Evolutionary conservation across 2,329 filamentous ascomycete genomes (phyloP).

Genomic region (Aspergillus brunneoviolaceus): DNA sequence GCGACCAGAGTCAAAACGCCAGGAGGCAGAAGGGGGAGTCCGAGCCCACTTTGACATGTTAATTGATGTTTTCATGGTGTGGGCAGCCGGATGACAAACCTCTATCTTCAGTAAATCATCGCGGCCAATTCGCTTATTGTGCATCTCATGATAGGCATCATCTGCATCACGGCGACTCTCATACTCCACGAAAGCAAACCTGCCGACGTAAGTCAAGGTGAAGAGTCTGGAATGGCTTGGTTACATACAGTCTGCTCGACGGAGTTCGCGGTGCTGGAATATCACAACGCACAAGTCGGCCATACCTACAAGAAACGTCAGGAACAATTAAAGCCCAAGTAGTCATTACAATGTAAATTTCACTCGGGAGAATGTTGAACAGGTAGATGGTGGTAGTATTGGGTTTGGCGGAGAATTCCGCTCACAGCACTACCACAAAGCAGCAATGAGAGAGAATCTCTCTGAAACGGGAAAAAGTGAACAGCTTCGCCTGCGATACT

Average conservation of each 20-base stretch:
- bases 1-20: constrained; percentile 93
- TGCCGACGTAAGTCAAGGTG: constrained; percentile 43
- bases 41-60: constrained; percentile 76
- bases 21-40: constrained; percentile 94
- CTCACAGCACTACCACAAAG: not conserved
- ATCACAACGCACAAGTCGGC: constrained; percentile 95
- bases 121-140: constrained; percentile 96
- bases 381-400: not conserved
- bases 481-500: constrained; percentile 21
- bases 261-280: constrained; percentile 95
- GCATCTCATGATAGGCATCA: constrained; percentile 99
- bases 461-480: constrained; percentile 15
- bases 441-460: constrained; percentile 9
- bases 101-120: constrained; percentile 98
- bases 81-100: constrained; percentile 54
- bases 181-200: constrained; percentile 98
- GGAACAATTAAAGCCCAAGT: constrained; percentile 20
- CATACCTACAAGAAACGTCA: constrained; percentile 69
- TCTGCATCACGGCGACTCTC: constrained; percentile 97
- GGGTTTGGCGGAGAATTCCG: constrained; percentile 2
- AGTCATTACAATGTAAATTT: not conserved
- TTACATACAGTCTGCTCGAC: constrained; percentile 87
- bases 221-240: constrained; percentile 6
- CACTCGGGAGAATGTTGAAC: not conserved
- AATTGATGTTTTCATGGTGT: constrained; percentile 6